Percentiles rank a stretch among this genome's conserved stretches.
Conservation (phyloP, 768 basidiomycete species). For the Pulveroboletus sp. region DNA sequence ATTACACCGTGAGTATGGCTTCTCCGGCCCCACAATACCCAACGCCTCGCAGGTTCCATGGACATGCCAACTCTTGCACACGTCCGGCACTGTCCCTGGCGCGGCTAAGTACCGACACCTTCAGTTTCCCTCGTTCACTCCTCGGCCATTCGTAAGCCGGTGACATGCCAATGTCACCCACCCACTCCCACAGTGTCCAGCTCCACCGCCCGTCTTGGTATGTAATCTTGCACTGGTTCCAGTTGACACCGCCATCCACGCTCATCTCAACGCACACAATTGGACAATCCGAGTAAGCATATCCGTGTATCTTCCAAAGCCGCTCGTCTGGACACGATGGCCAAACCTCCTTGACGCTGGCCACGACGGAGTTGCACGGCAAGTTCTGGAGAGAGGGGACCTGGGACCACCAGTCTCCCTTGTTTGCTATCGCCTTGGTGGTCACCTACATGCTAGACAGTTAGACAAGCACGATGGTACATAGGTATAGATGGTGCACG, state of each 20-base stretch:
- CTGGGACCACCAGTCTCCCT: conserved; percentile 45
- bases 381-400: conserved; percentile 58
- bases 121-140: conserved; percentile 7
- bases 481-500: too few species aligned
- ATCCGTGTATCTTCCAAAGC: conserved; percentile 46
- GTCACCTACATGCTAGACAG: conserved; percentile 16
- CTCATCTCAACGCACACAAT: conserved; percentile 51
- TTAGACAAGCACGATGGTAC: too few species aligned
- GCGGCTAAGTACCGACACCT: conserved; percentile 39
- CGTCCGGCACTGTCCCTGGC: conserved; percentile 50
- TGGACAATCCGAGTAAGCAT: conserved; percentile 50
- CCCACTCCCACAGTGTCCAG: conserved; percentile 67
- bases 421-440: conserved; percentile 22
- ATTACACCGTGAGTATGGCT: conserved; percentile 6
- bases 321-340: conserved; percentile 18
- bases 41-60: conserved; percentile 71
- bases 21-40: conserved; percentile 38
- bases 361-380: conserved; percentile 62
- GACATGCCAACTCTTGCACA: conserved; percentile 45
- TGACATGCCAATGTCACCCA: conserved; percentile 33
- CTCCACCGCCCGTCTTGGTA: conserved; percentile 69
- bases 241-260: conserved; percentile 48
- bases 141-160: background rate
- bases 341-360: conserved; percentile 16
- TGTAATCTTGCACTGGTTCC: conserved; percentile 49